These are phyloP conservation scores for Geosmithia putterillii DNA, from an alignment of 2,329 filamentous ascomycete genomes.

Conservation along the genomic window DNA sequence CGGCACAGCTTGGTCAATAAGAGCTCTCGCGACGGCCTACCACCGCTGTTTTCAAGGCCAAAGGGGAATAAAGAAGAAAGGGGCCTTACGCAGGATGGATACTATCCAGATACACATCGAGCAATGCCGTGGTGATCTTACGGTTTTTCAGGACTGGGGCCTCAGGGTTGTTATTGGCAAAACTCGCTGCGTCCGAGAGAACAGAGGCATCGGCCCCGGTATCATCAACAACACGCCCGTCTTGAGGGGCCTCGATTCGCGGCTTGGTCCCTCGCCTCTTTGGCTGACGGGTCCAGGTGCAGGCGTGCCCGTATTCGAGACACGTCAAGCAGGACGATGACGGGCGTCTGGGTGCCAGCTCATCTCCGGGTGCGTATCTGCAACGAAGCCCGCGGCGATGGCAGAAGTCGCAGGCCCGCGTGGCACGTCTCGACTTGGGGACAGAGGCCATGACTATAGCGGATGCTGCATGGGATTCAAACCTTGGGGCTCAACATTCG, in stretches of 20 bases:
- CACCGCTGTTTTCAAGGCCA: background rate
- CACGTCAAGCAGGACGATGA: constrained; percentile 29
- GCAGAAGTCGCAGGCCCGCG: constrained; percentile 26
- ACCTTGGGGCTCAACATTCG: no score
- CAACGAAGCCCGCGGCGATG: constrained; percentile 14
- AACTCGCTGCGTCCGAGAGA: background rate
- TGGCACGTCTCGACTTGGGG: constrained; percentile 2
- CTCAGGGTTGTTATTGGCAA: background rate
- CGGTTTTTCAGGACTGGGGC: background rate
- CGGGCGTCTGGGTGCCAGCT: constrained; percentile 3
- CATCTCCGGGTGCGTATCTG: constrained; percentile 16
- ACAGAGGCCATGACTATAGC: no score
- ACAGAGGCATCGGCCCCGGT: background rate
- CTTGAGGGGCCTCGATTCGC: background rate
- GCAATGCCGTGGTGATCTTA: constrained; percentile 12
- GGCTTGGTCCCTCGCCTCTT: constrained; percentile 16
- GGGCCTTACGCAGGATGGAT: constrained; percentile 30
- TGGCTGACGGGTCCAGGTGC: constrained; percentile 28
- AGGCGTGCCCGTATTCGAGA: constrained; percentile 32
- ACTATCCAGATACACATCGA: constrained; percentile 34
- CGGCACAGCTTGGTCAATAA: background rate
- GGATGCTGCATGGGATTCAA: no score
- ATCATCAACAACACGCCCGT: background rate
- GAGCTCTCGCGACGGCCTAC: no score
- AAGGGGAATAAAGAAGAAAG: background rate